Evolutionary conservation across 768 basidiomycete species (phyloP).

Genomic region (Sarcodon aspratus): DNA sequence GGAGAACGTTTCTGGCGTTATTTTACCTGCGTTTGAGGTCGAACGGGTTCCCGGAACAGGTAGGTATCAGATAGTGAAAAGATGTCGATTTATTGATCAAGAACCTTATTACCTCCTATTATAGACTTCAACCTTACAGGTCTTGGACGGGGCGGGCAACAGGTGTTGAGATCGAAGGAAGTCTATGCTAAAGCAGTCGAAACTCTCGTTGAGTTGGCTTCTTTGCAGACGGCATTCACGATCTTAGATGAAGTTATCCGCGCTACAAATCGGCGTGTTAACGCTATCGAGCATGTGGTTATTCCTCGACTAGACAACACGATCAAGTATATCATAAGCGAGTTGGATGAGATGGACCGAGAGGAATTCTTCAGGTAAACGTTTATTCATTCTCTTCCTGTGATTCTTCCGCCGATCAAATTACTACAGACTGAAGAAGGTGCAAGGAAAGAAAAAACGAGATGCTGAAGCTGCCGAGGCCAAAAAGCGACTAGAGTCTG

Average conservation of each 20-base stretch:
- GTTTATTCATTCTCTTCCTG: neutral
- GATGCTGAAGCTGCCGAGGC: slow-evolving; percentile 33
- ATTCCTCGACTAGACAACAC: slow-evolving; percentile 96
- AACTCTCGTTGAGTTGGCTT: slow-evolving; percentile 94
- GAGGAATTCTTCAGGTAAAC: slow-evolving; percentile 84
- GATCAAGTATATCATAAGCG: slow-evolving; percentile 94
- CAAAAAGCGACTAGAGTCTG: slow-evolving; percentile 5
- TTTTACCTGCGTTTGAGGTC: slow-evolving; percentile 90
- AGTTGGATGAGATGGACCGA: slow-evolving; percentile 97
- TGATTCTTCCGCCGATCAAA: neutral
- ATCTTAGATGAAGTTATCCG: slow-evolving; percentile 98
- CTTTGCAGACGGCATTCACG: slow-evolving; percentile 94
- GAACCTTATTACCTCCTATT: neutral
- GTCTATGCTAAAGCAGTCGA: slow-evolving; percentile 97
- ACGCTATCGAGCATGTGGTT: slow-evolving; percentile 95
- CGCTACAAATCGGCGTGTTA: slow-evolving; percentile 97
- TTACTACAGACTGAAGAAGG: slow-evolving; percentile 73
- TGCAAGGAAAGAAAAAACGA: slow-evolving; percentile 94
- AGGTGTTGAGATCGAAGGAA: slow-evolving; percentile 89
- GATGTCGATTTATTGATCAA: neutral
- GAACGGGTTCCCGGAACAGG: slow-evolving; percentile 81
- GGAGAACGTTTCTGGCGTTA: slow-evolving; percentile 96
- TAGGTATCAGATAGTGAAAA: slow-evolving; percentile 17
- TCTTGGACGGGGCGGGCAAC: slow-evolving; percentile 92
- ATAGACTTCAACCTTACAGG: slow-evolving; percentile 95